A percentile compares a stretch with the other conserved stretches of the same genome.
These are phyloP conservation scores for Entomortierella parvispora DNA, from an alignment of 192 early-diverging fungal species.

Conservation along the genomic window DNA sequence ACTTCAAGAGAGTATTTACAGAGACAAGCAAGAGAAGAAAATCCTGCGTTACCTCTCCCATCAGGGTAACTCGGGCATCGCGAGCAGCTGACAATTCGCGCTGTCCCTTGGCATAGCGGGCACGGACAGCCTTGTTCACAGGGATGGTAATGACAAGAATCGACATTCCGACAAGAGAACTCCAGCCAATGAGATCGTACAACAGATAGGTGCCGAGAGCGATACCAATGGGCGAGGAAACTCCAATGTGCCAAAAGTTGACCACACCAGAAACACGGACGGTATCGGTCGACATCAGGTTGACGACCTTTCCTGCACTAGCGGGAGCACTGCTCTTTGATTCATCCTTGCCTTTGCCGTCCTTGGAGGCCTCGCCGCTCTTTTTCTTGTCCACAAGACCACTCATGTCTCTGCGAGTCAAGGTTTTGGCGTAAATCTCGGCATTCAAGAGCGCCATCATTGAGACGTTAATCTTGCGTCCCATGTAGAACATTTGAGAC, in stretches of 20 bases:
- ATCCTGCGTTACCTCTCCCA: slow-evolving; percentile 66
- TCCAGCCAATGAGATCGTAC: slow-evolving; percentile 82
- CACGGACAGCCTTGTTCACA: slow-evolving; percentile 45
- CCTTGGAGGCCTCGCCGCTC: slow-evolving; percentile 1
- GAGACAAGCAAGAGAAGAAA: background rate
- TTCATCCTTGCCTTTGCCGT: slow-evolving; percentile 30
- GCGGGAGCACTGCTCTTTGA: slow-evolving; percentile 47
- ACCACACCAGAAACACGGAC: slow-evolving; percentile 66
- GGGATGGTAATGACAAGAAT: slow-evolving; percentile 61
- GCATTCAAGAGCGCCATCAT: slow-evolving; percentile 63
- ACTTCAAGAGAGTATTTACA: background rate
- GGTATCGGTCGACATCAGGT: slow-evolving; percentile 80
- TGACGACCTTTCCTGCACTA: slow-evolving; percentile 75
- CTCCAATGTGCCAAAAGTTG: slow-evolving; percentile 62
- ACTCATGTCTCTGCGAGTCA: slow-evolving; percentile 62
- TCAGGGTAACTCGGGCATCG: slow-evolving; percentile 68
- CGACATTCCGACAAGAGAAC: slow-evolving; percentile 79
- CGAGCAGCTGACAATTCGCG: slow-evolving; percentile 66
- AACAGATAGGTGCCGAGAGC: slow-evolving; percentile 73
- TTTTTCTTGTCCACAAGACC: slow-evolving; percentile 41
- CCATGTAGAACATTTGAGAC: slow-evolving; percentile 57
- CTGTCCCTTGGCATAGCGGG: slow-evolving; percentile 58
- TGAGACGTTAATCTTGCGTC: slow-evolving; percentile 61
- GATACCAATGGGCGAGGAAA: slow-evolving; percentile 70
- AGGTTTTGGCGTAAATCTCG: slow-evolving; percentile 74